A percentile compares a stretch with the other conserved stretches of the same genome.
phyloP scores from a whole-genome alignment of 2,329 filamentous ascomycete species.

The Ophiostoma sp. region DNA sequence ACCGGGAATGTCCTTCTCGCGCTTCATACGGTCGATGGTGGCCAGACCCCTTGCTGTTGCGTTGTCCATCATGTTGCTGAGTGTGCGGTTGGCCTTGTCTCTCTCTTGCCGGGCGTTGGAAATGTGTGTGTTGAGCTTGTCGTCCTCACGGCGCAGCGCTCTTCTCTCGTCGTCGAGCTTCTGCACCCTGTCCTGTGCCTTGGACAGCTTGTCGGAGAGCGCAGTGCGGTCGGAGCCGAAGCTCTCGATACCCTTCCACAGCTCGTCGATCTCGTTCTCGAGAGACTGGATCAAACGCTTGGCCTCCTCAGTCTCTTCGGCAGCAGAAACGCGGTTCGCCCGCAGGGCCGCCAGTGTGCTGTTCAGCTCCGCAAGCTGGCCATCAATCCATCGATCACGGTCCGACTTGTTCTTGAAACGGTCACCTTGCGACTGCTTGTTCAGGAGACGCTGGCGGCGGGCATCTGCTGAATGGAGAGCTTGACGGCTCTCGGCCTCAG shows the following conservation, averaged over 20 bases:
- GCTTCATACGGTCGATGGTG: constrained; percentile 80
- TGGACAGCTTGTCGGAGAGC: constrained; percentile 71
- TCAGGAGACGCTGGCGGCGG: constrained; percentile 74
- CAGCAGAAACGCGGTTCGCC: constrained; percentile 78
- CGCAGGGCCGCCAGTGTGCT: constrained; percentile 76
- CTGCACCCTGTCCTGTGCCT: constrained; percentile 76
- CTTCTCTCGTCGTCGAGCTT: constrained; percentile 83
- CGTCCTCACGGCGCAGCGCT: constrained; percentile 83
- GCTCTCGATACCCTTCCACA: constrained; percentile 77
- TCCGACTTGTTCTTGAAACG: constrained; percentile 87
- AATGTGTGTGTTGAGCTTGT: constrained; percentile 78
- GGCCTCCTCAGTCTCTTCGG: constrained; percentile 67
- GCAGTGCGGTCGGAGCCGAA: constrained; percentile 73
- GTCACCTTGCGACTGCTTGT: constrained; percentile 86
- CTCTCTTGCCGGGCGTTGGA: constrained; percentile 74
- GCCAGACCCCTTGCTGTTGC: constrained; percentile 83
- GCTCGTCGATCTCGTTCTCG: constrained; percentile 66
- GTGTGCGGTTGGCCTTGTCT: constrained; percentile 71
- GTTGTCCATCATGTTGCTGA: constrained; percentile 85
- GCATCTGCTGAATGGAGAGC: constrained; percentile 76
- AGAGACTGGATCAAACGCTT: constrained; percentile 49
- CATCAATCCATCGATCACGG: constrained; percentile 77
- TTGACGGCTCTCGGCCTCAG: constrained; percentile 69
- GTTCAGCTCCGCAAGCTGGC: constrained; percentile 79
- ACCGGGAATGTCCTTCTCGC: constrained; percentile 75